phyloP scores from a whole-genome alignment of 169 alveolate species.

The Neospora caninum region DNA sequence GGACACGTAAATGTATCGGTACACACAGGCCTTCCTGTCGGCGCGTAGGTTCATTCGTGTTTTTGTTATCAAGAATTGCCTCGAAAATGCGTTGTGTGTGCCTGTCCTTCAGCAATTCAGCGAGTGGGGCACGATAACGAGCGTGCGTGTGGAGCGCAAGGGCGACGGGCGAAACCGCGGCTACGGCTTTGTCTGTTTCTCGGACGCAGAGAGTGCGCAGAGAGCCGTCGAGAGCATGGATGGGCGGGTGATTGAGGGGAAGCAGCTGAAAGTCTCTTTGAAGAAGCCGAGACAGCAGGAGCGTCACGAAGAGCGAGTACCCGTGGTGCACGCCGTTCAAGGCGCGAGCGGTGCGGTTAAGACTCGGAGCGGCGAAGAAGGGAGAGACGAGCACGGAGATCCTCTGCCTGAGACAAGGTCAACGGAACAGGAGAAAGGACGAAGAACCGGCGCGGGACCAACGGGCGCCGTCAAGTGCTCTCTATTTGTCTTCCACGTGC shows the following conservation, averaged over 20 bases:
- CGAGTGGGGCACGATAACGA: constrained; percentile 16
- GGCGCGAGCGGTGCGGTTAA: not conserved
- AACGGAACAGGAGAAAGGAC: not conserved
- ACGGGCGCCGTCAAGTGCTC: not conserved
- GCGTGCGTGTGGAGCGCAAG: constrained; percentile 34
- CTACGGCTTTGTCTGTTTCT: constrained; percentile 36
- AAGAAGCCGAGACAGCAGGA: not conserved
- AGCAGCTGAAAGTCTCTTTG: constrained; percentile 16
- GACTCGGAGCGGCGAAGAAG: not conserved
- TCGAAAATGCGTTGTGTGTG: not conserved
- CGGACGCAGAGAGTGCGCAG: constrained; percentile 25
- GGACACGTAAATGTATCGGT: too few species aligned
- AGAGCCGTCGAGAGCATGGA: constrained; percentile 4
- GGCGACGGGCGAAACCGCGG: not conserved
- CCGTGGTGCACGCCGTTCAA: not conserved
- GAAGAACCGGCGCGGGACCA: not conserved
- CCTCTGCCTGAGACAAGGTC: not conserved
- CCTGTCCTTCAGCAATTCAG: constrained; percentile 27
- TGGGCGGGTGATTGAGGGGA: not conserved
- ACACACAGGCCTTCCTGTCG: too few species aligned
- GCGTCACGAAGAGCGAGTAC: not conserved
- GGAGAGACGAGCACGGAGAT: not conserved
- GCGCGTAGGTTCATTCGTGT: too few species aligned
- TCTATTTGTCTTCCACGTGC: constrained; percentile 92
- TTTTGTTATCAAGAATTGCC: too few species aligned